These are phyloP conservation scores for Nemania abortiva DNA, from an alignment of 2,329 filamentous ascomycete genomes.

Conservation along the genomic window DNA sequence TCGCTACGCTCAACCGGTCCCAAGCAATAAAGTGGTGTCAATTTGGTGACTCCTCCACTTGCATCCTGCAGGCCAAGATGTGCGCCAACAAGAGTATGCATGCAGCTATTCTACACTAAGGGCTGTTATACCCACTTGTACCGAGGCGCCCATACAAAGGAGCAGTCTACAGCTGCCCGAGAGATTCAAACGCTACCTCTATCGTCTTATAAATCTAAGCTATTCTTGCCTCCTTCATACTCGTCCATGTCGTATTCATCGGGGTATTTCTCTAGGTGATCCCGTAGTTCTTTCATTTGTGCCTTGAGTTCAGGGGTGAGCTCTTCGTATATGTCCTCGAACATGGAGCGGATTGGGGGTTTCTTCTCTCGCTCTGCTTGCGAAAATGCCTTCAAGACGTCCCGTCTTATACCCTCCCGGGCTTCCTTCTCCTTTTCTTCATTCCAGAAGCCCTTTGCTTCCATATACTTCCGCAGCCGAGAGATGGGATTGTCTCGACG, in stretches of 20 bases:
- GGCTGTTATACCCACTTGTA: slow-evolving; percentile 19
- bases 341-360: slow-evolving; percentile 77
- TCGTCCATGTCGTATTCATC: slow-evolving; percentile 88
- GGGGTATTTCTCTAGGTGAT: slow-evolving; percentile 86
- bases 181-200: neutral
- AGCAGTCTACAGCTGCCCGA: neutral
- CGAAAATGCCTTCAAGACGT: slow-evolving; percentile 85
- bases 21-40: slow-evolving; percentile 20
- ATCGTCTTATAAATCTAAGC: slow-evolving; percentile 58
- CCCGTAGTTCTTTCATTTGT: slow-evolving; percentile 81
- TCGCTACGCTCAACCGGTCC: slow-evolving; percentile 13
- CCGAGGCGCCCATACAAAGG: neutral
- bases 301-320: slow-evolving; percentile 81
- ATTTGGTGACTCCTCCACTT: slow-evolving; percentile 22
- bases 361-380: slow-evolving; percentile 86
- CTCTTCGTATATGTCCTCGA: slow-evolving; percentile 90
- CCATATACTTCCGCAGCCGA: slow-evolving; percentile 89
- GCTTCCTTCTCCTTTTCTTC: slow-evolving; percentile 83
- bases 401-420: slow-evolving; percentile 74
- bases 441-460: slow-evolving; percentile 84
- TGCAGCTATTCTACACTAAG: slow-evolving; percentile 9
- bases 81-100: slow-evolving; percentile 30
- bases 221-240: slow-evolving; percentile 79
- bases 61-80: slow-evolving; percentile 34
- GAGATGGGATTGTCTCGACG: slow-evolving; percentile 89